These are phyloP conservation scores for Talaromyces amestolkiae DNA, from an alignment of 2,329 filamentous ascomycete genomes.

Conservation along the genomic window DNA sequence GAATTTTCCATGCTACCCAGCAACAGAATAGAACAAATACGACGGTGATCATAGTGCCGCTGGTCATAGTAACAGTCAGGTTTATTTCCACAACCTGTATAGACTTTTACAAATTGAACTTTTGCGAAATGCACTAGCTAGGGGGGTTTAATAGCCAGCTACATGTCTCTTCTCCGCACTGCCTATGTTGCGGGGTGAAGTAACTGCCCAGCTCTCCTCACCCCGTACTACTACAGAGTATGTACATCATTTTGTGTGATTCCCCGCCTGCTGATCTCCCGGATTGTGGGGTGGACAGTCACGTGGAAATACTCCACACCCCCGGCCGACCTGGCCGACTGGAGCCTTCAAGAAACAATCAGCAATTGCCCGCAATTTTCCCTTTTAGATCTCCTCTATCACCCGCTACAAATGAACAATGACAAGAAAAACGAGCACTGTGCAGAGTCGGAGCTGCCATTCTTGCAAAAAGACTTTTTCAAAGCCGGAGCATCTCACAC, in stretches of 20 bases:
- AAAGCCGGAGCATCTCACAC: neutral
- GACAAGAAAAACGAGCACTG: neutral
- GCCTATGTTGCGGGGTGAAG: neutral
- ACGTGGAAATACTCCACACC: too few species aligned
- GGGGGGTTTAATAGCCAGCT: neutral
- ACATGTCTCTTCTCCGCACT: neutral
- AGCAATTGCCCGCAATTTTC: neutral
- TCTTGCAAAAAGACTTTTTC: neutral
- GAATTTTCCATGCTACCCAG: neutral
- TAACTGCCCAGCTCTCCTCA: neutral
- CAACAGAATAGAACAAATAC: neutral
- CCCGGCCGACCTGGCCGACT: too few species aligned
- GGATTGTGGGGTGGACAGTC: too few species aligned
- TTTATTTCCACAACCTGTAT: neutral
- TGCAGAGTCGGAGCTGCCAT: neutral
- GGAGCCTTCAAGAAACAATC: neutral
- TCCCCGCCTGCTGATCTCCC: too few species aligned
- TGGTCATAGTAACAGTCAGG: neutral
- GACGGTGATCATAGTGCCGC: neutral
- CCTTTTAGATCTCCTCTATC: too few species aligned
- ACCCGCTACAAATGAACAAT: neutral
- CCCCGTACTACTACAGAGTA: too few species aligned
- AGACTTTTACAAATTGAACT: neutral
- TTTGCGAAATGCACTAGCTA: neutral
- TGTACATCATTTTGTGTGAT: too few species aligned